phyloP scores from a whole-genome alignment of 495 filamentous ascomycete species.

The Annulohypoxylon moriforme region DNA sequence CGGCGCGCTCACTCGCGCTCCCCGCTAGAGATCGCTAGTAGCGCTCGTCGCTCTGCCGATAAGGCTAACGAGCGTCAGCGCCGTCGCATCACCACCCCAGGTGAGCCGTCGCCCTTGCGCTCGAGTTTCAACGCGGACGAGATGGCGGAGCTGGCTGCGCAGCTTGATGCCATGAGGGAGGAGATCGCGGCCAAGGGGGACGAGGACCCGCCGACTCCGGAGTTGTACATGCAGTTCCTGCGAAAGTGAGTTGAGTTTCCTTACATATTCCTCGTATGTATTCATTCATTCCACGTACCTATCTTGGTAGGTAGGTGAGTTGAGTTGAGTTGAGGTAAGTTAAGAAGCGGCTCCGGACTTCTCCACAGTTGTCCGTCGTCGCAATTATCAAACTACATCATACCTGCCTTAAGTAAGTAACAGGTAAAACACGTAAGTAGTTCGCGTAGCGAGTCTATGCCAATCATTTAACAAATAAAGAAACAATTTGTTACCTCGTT shows the following conservation, averaged over 20 bases:
- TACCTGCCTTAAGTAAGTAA: neutral
- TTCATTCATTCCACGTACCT: neutral
- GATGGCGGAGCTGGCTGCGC: constrained; percentile 5
- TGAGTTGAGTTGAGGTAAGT: neutral
- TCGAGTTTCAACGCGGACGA: constrained; percentile 18
- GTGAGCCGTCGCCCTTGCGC: constrained; percentile 8
- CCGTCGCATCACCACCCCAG: neutral
- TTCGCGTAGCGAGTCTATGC: neutral
- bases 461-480: neutral
- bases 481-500: neutral
- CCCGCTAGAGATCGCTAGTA: neutral
- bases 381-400: no score
- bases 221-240: neutral
- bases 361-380: neutral
- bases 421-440: neutral
- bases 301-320: neutral
- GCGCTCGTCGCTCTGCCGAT: constrained; percentile 1
- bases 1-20: constrained; percentile 4
- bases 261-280: neutral
- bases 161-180: neutral
- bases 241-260: neutral
- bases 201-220: neutral
- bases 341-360: neutral
- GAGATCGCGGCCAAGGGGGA: neutral
- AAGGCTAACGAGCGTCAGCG: neutral